Evolutionary conservation across 2,329 filamentous ascomycete genomes (phyloP).

Genomic region (Alternaria brassicae): DNA sequence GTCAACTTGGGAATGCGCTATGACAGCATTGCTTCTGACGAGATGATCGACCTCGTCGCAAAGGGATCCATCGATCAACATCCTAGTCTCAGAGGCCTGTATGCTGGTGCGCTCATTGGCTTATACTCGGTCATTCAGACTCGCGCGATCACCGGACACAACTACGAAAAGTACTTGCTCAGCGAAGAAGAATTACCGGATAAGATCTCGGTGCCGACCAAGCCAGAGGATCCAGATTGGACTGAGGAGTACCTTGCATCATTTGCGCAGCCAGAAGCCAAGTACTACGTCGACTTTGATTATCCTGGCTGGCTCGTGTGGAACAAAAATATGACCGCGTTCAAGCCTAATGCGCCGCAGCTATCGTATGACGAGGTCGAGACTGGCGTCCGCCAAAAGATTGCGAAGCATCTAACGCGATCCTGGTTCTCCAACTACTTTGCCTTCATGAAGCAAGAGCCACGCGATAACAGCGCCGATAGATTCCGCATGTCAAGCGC

Average conservation of each 20-base stretch:
- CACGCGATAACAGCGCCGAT: constrained; percentile 79
- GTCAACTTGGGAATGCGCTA: constrained; percentile 92
- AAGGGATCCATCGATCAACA: constrained; percentile 88
- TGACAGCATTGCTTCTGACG: constrained; percentile 79
- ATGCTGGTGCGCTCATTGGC: constrained; percentile 78
- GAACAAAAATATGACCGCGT: constrained; percentile 85
- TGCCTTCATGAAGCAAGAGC: constrained; percentile 94
- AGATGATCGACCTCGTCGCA: constrained; percentile 83
- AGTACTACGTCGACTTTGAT: constrained; percentile 91
- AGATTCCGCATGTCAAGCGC: constrained; percentile 89
- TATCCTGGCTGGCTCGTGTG: constrained; percentile 97
- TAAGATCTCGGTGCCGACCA: constrained; percentile 75
- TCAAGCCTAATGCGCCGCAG: constrained; percentile 72
- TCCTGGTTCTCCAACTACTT: constrained; percentile 91
- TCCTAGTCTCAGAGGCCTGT: constrained; percentile 81
- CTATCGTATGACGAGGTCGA: constrained; percentile 85
- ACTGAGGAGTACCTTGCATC: constrained; percentile 78
- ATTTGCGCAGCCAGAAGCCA: constrained; percentile 78
- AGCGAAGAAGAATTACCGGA: constrained; percentile 81
- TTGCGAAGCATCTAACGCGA: constrained; percentile 79
- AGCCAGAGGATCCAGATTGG: constrained; percentile 73
- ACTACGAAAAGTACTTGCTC: constrained; percentile 84
- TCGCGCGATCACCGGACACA: constrained; percentile 83
- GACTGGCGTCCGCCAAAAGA: constrained; percentile 73
- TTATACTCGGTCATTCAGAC: constrained; percentile 85